phyloP scores from a whole-genome alignment of 129 eudicot genomes.

The Solidago caesia region DNA sequence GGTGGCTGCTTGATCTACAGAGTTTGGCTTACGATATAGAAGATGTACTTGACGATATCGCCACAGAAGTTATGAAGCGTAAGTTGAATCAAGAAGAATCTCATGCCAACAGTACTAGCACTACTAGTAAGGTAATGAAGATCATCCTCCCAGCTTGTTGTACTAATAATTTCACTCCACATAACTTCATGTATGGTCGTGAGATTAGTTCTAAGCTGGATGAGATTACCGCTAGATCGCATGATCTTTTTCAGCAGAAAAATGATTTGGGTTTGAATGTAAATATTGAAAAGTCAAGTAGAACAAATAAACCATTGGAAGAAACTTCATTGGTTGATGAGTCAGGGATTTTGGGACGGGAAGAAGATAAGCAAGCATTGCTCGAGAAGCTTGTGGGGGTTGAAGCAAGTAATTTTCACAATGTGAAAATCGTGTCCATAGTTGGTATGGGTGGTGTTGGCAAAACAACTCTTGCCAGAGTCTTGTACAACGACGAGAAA shows the following conservation, averaged over 20 bases:
- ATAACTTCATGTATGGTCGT: background rate
- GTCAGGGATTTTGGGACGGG: background rate
- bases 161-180: conserved; percentile 10
- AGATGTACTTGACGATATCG: conserved; percentile 1
- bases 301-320: background rate
- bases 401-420: background rate
- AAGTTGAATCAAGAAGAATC: background rate
- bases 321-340: conserved; percentile 7
- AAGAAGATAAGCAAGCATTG: background rate
- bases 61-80: background rate
- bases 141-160: conserved; percentile 14
- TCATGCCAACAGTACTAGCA: background rate
- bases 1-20: background rate
- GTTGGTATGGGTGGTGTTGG: background rate
- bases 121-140: background rate
- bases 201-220: conserved; percentile 1
- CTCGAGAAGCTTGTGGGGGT: background rate
- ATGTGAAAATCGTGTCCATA: background rate
- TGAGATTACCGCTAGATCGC: background rate
- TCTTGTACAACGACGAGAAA: background rate
- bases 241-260: background rate
- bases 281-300: background rate
- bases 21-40: conserved; percentile 9
- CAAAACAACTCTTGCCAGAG: background rate
- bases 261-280: background rate